phyloP scores from a whole-genome alignment of 1,284 basidiomycete genomes.

The Sporisorium exsertum region DNA sequence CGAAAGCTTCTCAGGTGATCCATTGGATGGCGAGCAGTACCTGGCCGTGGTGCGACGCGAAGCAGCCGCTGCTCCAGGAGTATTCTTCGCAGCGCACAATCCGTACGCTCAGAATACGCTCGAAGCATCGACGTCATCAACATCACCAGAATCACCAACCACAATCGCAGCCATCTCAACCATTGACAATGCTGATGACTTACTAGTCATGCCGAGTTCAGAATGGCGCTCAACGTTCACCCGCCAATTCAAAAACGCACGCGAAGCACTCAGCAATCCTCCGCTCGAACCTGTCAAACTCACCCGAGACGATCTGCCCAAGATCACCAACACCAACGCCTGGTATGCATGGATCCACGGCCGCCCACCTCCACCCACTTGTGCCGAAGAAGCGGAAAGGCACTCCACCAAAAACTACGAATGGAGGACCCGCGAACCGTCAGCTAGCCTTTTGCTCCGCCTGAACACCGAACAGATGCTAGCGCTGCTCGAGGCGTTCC shows the following conservation, averaged over 20 bases:
- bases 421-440: conserved; percentile 35
- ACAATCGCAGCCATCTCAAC: background rate
- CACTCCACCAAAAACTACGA: conserved; percentile 15
- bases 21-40: conserved; percentile 61
- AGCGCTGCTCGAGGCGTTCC: conserved; percentile 37
- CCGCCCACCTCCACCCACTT: conserved; percentile 17
- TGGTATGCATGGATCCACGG: conserved; percentile 56
- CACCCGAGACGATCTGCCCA: conserved; percentile 38
- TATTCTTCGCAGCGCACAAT: conserved; percentile 46
- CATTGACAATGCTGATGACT: background rate
- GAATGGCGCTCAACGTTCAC: conserved; percentile 45
- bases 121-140: background rate
- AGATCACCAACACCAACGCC: conserved; percentile 27
- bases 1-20: conserved; percentile 56
- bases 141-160: background rate
- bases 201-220: conserved; percentile 28
- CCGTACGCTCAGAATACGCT: conserved; percentile 32
- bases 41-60: conserved; percentile 61
- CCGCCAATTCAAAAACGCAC: conserved; percentile 39
- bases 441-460: conserved; percentile 20
- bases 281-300: conserved; percentile 33
- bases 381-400: conserved; percentile 16
- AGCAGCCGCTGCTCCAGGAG: conserved; percentile 35
- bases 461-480: conserved; percentile 47
- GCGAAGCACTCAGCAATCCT: conserved; percentile 39